Percentiles rank a stretch among this genome's conserved stretches.
These are phyloP conservation scores for Fennellomyces sp. DNA, from an alignment of 371 early-diverging fungal species.

Conservation along the genomic window DNA sequence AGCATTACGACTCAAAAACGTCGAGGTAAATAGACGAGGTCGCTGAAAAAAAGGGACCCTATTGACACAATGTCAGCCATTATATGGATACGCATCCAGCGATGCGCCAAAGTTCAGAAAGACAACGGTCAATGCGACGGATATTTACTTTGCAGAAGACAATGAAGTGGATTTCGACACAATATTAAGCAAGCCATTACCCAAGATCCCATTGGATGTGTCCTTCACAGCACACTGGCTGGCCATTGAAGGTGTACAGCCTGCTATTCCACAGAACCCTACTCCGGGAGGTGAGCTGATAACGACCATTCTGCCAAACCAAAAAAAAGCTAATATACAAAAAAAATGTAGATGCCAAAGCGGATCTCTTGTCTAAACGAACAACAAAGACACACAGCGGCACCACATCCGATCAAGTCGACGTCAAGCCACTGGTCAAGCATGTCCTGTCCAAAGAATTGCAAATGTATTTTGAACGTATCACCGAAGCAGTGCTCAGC, in stretches of 20 bases:
- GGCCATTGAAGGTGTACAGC: constrained; percentile 99
- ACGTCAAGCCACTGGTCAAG: constrained; percentile 86
- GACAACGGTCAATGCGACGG: constrained; percentile 61
- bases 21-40: constrained; percentile 82
- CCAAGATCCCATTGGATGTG: constrained; percentile 91
- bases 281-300: constrained; percentile 69
- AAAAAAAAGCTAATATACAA: too few relatives aligned
- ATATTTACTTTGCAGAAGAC: constrained; percentile 95
- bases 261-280: constrained; percentile 98
- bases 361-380: constrained; percentile 57
- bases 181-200: constrained; percentile 88
- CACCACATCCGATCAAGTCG: constrained; percentile 55
- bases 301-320: background rate
- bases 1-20: constrained; percentile 94
- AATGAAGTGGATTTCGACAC: constrained; percentile 97
- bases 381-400: constrained; percentile 42
- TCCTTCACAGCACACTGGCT: constrained; percentile 97
- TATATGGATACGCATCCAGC: constrained; percentile 93
- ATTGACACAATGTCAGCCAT: constrained; percentile 60
- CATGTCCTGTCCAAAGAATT: constrained; percentile 96
- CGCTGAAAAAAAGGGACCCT: background rate
- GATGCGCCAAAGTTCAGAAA: constrained; percentile 79
- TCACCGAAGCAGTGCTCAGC: constrained; percentile 86
- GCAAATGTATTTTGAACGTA: constrained; percentile 96
- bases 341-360: constrained; percentile 57